These are phyloP conservation scores for Psophocarpus tetragonolobus DNA, from an alignment of 306 rosid genomes.

Conservation along the genomic window DNA sequence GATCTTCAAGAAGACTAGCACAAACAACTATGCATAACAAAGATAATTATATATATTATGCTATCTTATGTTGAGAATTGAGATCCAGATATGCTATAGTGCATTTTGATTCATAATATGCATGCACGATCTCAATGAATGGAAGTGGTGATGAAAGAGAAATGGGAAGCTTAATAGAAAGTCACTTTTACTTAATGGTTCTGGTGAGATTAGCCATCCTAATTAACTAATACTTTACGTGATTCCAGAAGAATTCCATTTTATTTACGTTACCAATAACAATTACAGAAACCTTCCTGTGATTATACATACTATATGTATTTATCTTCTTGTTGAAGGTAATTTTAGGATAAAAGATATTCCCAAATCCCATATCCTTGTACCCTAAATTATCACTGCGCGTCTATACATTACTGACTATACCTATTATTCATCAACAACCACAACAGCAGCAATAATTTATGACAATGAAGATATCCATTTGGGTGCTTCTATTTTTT, in stretches of 20 bases:
- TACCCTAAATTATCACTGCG: neutral
- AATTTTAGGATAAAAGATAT: neutral
- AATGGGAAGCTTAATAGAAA: neutral
- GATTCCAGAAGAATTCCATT: conserved; percentile 1
- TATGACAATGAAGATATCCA: neutral
- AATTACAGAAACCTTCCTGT: neutral
- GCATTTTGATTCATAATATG: conserved; percentile 6
- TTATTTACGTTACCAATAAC: neutral
- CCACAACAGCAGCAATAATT: neutral
- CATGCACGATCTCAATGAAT: neutral
- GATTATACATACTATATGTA: neutral
- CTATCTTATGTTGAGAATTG: neutral
- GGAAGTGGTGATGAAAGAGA: neutral
- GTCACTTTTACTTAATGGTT: neutral
- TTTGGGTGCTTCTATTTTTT: too few relatives aligned
- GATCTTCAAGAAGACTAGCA: neutral
- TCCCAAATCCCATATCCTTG: neutral
- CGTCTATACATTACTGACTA: neutral
- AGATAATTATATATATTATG: neutral
- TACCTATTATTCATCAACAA: neutral
- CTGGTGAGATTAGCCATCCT: conserved; percentile 2
- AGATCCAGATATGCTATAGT: neutral
- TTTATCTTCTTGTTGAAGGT: neutral
- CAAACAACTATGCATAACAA: neutral
- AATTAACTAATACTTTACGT: neutral